phyloP scores from a whole-genome alignment of 371 early-diverging fungal species.

The Mortierella sp. region DNA sequence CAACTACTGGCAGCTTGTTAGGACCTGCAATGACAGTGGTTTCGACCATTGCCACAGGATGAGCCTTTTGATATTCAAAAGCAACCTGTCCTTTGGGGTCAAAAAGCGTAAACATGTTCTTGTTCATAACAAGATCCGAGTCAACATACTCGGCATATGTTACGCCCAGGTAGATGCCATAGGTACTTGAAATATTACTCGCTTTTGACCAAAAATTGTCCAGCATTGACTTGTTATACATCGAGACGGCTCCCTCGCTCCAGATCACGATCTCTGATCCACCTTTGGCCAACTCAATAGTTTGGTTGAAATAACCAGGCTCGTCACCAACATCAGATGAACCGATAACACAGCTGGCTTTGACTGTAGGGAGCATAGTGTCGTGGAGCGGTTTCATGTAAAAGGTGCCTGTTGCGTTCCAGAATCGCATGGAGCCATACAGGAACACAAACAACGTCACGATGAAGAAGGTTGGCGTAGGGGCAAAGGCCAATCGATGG shows the following conservation, averaged over 20 bases:
- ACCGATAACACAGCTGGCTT: slow-evolving; percentile 51
- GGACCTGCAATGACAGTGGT: slow-evolving; percentile 58
- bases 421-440: slow-evolving; percentile 55
- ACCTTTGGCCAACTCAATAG: slow-evolving; percentile 31
- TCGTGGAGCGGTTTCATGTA: slow-evolving; percentile 32
- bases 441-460: slow-evolving; percentile 31
- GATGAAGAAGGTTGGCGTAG: slow-evolving; percentile 42
- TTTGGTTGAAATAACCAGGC: slow-evolving; percentile 38
- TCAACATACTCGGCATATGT: slow-evolving; percentile 55
- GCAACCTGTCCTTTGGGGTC: slow-evolving; percentile 61
- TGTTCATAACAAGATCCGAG: slow-evolving; percentile 20
- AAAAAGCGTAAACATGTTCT: slow-evolving; percentile 64
- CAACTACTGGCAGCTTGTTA: slow-evolving; percentile 59
- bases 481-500: slow-evolving; percentile 31
- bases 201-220: slow-evolving; percentile 45
- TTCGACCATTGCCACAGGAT: slow-evolving; percentile 64
- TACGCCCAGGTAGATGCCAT: slow-evolving; percentile 60
- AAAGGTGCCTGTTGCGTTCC: slow-evolving; percentile 48
- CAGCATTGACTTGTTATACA: slow-evolving; percentile 38
- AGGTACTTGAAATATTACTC: slow-evolving; percentile 52
- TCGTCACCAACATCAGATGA: slow-evolving; percentile 6
- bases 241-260: slow-evolving; percentile 59
- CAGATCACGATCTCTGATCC: slow-evolving; percentile 65
- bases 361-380: slow-evolving; percentile 42
- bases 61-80: slow-evolving; percentile 66